phyloP scores from a whole-genome alignment of 306 rosid genomes.

The Quercus wislizeni region DNA sequence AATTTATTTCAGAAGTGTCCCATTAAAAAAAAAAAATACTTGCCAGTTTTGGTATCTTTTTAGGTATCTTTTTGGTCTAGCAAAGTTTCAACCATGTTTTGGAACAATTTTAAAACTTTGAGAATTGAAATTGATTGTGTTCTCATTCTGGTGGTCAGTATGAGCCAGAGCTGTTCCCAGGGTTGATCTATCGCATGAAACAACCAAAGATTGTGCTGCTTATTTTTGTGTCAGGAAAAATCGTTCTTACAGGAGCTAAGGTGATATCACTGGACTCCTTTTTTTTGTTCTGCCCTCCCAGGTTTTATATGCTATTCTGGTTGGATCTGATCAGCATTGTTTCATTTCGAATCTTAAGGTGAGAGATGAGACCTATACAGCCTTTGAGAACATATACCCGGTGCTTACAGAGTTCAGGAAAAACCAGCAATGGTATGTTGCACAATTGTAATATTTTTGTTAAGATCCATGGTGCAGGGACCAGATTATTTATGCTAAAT shows the following conservation, averaged over 20 bases:
- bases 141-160: constrained; percentile 43
- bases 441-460: background rate
- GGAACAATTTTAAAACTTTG: too few species aligned
- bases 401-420: constrained; percentile 94
- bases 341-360: constrained; percentile 41
- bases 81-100: background rate
- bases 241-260: constrained; percentile 97
- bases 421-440: constrained; percentile 74
- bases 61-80: background rate
- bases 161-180: constrained; percentile 98
- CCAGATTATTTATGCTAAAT: too few species aligned
- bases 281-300: background rate
- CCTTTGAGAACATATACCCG: constrained; percentile 93
- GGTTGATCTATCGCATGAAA: constrained; percentile 93
- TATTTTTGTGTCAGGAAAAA: constrained; percentile 91
- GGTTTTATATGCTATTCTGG: background rate
- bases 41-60: background rate
- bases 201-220: constrained; percentile 95
- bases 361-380: constrained; percentile 87
- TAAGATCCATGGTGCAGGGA: background rate
- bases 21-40: too few species aligned
- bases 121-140: background rate
- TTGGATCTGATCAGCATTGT: background rate
- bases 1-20: too few species aligned
- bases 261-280: constrained; percentile 28